phyloP scores from a whole-genome alignment of 805 yeast genomes.

The Hanseniaspora lachancei region DNA sequence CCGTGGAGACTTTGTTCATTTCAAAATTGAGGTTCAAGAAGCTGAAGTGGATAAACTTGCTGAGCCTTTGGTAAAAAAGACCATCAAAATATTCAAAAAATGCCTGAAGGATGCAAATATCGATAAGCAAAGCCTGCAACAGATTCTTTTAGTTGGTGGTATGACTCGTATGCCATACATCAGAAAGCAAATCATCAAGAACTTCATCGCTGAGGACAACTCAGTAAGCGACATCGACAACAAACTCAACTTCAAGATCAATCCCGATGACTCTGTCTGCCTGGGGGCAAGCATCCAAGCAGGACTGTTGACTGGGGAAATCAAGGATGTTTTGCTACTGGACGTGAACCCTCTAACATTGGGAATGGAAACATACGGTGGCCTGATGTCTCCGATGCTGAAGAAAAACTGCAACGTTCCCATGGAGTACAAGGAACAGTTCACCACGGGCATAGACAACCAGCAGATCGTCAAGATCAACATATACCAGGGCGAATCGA shows the following conservation, averaged over 20 bases:
- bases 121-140: slow-evolving; percentile 49
- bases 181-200: slow-evolving; percentile 43
- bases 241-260: slow-evolving; percentile 57
- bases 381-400: slow-evolving; percentile 65
- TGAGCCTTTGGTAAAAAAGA: slow-evolving; percentile 49
- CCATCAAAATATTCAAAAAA: slow-evolving; percentile 59
- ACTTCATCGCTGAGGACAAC: slow-evolving; percentile 29
- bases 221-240: slow-evolving; percentile 15
- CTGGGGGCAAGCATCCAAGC: slow-evolving; percentile 86
- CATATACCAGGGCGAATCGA: slow-evolving; percentile 72
- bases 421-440: slow-evolving; percentile 56
- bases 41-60: slow-evolving; percentile 56
- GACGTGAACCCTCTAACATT: slow-evolving; percentile 75
- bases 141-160: slow-evolving; percentile 71
- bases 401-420: slow-evolving; percentile 71
- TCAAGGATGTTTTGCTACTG: slow-evolving; percentile 59
- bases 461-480: slow-evolving; percentile 73
- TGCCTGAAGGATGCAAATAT: slow-evolving; percentile 66
- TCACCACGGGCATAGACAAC: slow-evolving; percentile 73
- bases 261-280: slow-evolving; percentile 91
- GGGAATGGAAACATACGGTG: slow-evolving; percentile 78
- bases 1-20: slow-evolving; percentile 32
- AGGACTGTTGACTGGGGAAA: slow-evolving; percentile 72
- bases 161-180: slow-evolving; percentile 85
- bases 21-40: slow-evolving; percentile 47